Evolutionary conservation across 176 grass and related monocot species (phyloP), one percentile per base, ranked within the genome.

Genomic region (Carex cristatella): DNA sequence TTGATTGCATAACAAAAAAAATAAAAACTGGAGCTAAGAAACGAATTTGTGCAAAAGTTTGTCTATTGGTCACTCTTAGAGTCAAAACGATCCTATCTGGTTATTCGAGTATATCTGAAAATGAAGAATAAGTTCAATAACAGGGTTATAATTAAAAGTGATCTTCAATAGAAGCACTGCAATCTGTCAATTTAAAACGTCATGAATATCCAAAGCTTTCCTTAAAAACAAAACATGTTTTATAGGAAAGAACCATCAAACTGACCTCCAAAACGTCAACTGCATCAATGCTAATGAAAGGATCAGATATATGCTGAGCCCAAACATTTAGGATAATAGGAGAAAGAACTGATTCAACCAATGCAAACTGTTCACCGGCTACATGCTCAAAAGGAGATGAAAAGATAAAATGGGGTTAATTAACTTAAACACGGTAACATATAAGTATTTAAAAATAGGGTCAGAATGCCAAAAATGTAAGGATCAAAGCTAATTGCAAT

Each of bases 221-320:
- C 68, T 27, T 81, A 10, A 61, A 60, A 62, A 40, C 42, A 62
- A 62, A 11, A 71, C 15, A 10, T 76, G 42, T 11, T 69, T 65
- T 18, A 66, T 48, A 30, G 11, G 9, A 67, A 69, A 31, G 40
- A 65, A 69, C 19, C 40, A 69, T 46, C 46, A 31, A 82, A 69
- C 57, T 51, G 84, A 95, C 95, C 95, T 98, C 95, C 89, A 98
- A 78, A 35, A 95, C 95, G 81, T 98, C 93, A 46, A 95, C 71
- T 83, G 93, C 91, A 79, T 98, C 96, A 3, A 95, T 90, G 86
- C 93, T 93, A 55, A 95, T 95, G 83, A 98, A 98, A 48, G 96
- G 96, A 62, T 95, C 96, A 30, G 91, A 87, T 87, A 98, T 92
- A 86, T 94, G 88, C 80, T 94, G 89, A 7, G 70, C 87, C 96